Conservation (phyloP, 2,329 filamentous ascomycete genomes). For the Cladophialophora chaetospira region DNA sequence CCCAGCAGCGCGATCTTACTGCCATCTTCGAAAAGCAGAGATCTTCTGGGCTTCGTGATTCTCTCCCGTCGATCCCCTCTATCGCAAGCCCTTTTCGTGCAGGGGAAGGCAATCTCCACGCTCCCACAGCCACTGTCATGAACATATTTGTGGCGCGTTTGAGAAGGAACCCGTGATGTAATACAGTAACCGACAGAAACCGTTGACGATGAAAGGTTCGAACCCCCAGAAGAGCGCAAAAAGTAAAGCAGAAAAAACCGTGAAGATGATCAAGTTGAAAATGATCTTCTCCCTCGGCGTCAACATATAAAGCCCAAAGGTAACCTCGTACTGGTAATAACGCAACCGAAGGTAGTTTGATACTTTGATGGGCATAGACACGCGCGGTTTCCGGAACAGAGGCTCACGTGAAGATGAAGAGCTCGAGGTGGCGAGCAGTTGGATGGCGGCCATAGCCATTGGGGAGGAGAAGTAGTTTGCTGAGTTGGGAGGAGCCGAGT, state of each 20-base stretch:
- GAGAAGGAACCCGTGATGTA: slow-evolving; percentile 28
- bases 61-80: background rate
- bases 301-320: slow-evolving; percentile 96
- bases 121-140: slow-evolving; percentile 1
- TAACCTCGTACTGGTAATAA: slow-evolving; percentile 97
- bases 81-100: background rate
- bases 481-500: slow-evolving; percentile 28
- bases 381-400: slow-evolving; percentile 12
- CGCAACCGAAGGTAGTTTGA: slow-evolving; percentile 70
- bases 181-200: slow-evolving; percentile 29
- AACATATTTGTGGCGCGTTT: slow-evolving; percentile 20
- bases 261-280: slow-evolving; percentile 71
- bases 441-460: slow-evolving; percentile 32
- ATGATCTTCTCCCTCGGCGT: slow-evolving; percentile 93
- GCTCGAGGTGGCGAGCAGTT: slow-evolving; percentile 25
- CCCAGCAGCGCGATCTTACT: no score
- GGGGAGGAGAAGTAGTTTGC: slow-evolving; percentile 34
- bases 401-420: slow-evolving; percentile 6
- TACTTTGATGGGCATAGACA: slow-evolving; percentile 26
- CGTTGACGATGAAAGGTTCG: slow-evolving; percentile 27
- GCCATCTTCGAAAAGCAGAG: no score
- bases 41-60: no score
- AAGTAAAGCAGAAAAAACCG: slow-evolving; percentile 16
- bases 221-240: slow-evolving; percentile 29
- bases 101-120: background rate